Percentiles rank a stretch among this genome's conserved stretches.
Conservation (phyloP, 306 rosid species). For the Quercus ilex region DNA sequence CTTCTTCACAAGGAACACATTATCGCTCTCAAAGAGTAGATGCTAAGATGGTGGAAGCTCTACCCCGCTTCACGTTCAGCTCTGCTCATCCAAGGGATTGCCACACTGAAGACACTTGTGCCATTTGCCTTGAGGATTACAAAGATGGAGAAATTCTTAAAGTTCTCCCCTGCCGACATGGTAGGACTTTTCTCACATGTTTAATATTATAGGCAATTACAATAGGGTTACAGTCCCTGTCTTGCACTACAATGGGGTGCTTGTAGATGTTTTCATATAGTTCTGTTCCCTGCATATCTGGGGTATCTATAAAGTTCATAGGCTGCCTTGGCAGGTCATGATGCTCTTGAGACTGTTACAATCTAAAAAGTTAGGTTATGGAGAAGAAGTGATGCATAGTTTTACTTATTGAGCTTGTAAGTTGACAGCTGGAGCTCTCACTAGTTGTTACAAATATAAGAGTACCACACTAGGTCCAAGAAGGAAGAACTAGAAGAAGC, state of each 20-base stretch:
- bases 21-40: constrained; percentile 24
- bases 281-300: neutral
- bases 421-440: neutral
- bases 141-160: constrained; percentile 37
- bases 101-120: constrained; percentile 37
- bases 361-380: neutral
- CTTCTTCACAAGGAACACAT: constrained; percentile 16
- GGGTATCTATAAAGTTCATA: neutral
- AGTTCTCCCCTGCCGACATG: constrained; percentile 41
- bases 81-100: constrained; percentile 9
- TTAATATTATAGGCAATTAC: neutral
- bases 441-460: neutral
- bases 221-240: neutral
- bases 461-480: neutral
- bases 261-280: neutral
- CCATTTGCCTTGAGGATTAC: constrained; percentile 47
- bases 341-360: neutral
- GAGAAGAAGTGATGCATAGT: neutral
- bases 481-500: neutral
- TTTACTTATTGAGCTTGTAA: neutral
- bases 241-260: neutral
- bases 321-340: neutral
- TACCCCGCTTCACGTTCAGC: constrained; percentile 27
- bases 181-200: constrained; percentile 2
- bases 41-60: constrained; percentile 30